Conservation (phyloP, 73 alveolate genomes). For the Stentor roeselii region DNA sequence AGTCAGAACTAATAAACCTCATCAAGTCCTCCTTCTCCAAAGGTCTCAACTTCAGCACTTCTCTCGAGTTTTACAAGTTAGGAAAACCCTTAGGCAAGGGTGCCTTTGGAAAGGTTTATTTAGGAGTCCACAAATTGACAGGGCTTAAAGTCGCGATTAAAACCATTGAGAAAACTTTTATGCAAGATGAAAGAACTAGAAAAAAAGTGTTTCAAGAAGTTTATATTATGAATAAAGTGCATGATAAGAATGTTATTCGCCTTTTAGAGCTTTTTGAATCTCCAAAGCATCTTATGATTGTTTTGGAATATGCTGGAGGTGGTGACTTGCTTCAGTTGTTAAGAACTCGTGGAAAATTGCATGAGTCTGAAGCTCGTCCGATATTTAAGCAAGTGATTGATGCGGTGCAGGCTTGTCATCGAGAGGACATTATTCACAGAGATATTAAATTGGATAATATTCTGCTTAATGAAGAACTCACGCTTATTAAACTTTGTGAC, state of each 20-base stretch:
- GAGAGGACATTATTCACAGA: slow-evolving; percentile 66
- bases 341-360: slow-evolving; percentile 46
- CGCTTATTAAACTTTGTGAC: slow-evolving; percentile 80
- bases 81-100: slow-evolving; percentile 88
- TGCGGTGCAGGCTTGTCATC: slow-evolving; percentile 62
- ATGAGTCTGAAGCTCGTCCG: slow-evolving; percentile 72
- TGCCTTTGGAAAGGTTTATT: slow-evolving; percentile 87
- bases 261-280: slow-evolving; percentile 58
- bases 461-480: slow-evolving; percentile 55
- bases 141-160: slow-evolving; percentile 81
- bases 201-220: slow-evolving; percentile 76
- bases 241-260: slow-evolving; percentile 45
- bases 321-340: slow-evolving; percentile 58
- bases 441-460: slow-evolving; percentile 89
- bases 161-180: slow-evolving; percentile 69
- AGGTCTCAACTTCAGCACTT: slow-evolving; percentile 8
- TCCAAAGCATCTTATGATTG: slow-evolving; percentile 54
- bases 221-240: slow-evolving; percentile 33
- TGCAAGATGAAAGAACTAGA: slow-evolving; percentile 69
- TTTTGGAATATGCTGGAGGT: slow-evolving; percentile 65
- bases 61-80: slow-evolving; percentile 46
- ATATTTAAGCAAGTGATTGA: slow-evolving; percentile 68
- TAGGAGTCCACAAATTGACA: slow-evolving; percentile 77
- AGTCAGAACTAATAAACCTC: slow-evolving; percentile 27
- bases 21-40: slow-evolving; percentile 29